Percentiles rank a stretch among this genome's conserved stretches.
phyloP scores from a whole-genome alignment of 169 alveolate species.

The Eimeria necatrix region DNA sequence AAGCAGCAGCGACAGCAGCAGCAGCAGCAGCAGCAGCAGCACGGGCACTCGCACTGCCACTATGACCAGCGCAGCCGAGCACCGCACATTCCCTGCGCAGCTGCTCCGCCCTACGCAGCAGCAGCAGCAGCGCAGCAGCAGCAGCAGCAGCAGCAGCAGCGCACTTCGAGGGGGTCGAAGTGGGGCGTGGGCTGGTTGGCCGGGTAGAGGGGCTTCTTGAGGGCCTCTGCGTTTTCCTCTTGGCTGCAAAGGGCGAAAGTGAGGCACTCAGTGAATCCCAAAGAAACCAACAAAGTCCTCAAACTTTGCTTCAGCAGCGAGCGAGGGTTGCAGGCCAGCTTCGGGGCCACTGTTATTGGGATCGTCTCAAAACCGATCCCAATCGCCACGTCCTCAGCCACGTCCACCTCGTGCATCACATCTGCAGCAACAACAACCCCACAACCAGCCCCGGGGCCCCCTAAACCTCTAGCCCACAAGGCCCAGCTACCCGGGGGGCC shows the following conservation, averaged over 20 bases:
- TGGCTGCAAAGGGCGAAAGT: slow-evolving; percentile 33
- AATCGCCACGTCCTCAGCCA: slow-evolving; percentile 96
- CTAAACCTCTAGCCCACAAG: neutral
- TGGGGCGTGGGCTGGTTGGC: neutral
- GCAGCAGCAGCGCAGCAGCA: slow-evolving; percentile 21
- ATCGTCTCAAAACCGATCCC: slow-evolving; percentile 93
- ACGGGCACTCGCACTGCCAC: neutral
- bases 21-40: slow-evolving; percentile 8
- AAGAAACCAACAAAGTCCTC: neutral
- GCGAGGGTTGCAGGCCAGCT: neutral
- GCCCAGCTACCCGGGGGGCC: too few species aligned
- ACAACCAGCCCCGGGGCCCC: neutral
- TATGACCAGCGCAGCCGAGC: neutral
- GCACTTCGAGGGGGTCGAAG: neutral
- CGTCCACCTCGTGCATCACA: slow-evolving; percentile 93
- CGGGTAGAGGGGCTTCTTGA: neutral
- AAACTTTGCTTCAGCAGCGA: neutral
- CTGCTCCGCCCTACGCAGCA: neutral
- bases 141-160: slow-evolving; percentile 8
- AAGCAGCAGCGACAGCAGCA: neutral
- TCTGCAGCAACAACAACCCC: slow-evolving; percentile 84
- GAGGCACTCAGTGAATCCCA: slow-evolving; percentile 69
- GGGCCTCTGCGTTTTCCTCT: slow-evolving; percentile 17
- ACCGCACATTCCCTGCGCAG: too few species aligned
- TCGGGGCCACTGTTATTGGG: slow-evolving; percentile 36